phyloP scores from a whole-genome alignment of 129 eudicot genomes.

The Ambrosia artemisiifolia region DNA sequence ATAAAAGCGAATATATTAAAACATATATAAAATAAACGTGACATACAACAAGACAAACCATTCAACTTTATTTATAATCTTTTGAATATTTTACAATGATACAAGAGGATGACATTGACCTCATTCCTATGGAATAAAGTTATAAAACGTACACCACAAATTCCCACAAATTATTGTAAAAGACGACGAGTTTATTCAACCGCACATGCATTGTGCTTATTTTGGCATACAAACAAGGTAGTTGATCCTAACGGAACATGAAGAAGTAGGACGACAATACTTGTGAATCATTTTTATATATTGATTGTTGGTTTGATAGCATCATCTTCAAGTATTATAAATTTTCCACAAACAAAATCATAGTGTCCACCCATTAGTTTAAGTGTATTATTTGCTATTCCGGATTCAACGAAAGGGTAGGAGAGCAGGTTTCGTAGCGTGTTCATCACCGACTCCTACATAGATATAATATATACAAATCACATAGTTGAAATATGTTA shows the following conservation, averaged over 20 bases:
- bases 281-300: background rate
- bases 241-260: background rate
- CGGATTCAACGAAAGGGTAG: slow-evolving; percentile 25
- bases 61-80: background rate
- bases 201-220: slow-evolving; percentile 9
- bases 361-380: slow-evolving; percentile 26
- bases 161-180: background rate
- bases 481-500: background rate
- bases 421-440: slow-evolving; percentile 19
- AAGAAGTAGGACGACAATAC: background rate
- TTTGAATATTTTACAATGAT: background rate
- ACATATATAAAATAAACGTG: too few relatives aligned
- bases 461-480: background rate
- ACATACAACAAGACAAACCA: background rate
- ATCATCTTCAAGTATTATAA: background rate
- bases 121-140: background rate
- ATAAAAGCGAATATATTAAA: too few relatives aligned
- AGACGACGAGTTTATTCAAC: slow-evolving; percentile 1
- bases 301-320: slow-evolving; percentile 5
- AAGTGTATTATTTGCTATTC: slow-evolving; percentile 18
- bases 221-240: background rate
- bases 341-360: slow-evolving; percentile 15
- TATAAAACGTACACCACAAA: background rate
- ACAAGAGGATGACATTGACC: background rate
- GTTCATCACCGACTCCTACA: slow-evolving; percentile 30